Conservation (phyloP, 2,329 filamentous ascomycete genomes). For the Xylaria digitata region DNA sequence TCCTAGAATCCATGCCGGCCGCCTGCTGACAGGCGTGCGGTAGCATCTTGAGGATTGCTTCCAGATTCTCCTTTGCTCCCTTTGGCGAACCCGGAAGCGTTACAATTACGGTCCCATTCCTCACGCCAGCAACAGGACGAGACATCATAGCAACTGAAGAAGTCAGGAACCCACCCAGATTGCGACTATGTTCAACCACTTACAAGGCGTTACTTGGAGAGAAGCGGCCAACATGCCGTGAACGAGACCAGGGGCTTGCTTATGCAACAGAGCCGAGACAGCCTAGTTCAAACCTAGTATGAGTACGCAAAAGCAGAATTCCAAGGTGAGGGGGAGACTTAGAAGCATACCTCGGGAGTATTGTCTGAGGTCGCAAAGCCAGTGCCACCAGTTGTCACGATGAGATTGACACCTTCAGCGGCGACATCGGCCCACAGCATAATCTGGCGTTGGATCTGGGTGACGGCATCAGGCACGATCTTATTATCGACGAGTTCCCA, state of each 20-base stretch:
- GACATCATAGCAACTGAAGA: conserved; percentile 92
- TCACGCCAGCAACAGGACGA: conserved; percentile 87
- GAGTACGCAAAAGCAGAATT: neutral
- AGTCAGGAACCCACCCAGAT: conserved; percentile 7
- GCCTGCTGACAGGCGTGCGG: conserved; percentile 96
- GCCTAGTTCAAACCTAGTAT: conserved; percentile 63
- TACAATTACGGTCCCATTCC: conserved; percentile 83
- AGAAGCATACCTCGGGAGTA: conserved; percentile 81
- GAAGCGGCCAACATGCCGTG: conserved; percentile 94
- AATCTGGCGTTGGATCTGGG: conserved; percentile 80
- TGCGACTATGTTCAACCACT: conserved; percentile 50
- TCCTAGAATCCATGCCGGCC: conserved; percentile 82
- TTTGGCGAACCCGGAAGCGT: conserved; percentile 96
- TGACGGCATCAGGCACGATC: conserved; percentile 82
- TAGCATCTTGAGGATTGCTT: conserved; percentile 87
- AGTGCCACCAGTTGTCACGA: conserved; percentile 91
- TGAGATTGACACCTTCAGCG: conserved; percentile 73
- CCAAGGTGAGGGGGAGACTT: neutral
- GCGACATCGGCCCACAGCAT: conserved; percentile 77
- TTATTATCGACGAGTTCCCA: conserved; percentile 77
- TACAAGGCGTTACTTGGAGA: conserved; percentile 88
- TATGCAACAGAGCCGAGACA: conserved; percentile 81
- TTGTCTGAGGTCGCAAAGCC: conserved; percentile 87
- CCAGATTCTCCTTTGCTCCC: conserved; percentile 91
- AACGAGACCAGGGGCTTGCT: conserved; percentile 88